Evolutionary conservation across 2,329 filamentous ascomycete genomes (phyloP).

Genomic region (Phyllosticta citriasiana): DNA sequence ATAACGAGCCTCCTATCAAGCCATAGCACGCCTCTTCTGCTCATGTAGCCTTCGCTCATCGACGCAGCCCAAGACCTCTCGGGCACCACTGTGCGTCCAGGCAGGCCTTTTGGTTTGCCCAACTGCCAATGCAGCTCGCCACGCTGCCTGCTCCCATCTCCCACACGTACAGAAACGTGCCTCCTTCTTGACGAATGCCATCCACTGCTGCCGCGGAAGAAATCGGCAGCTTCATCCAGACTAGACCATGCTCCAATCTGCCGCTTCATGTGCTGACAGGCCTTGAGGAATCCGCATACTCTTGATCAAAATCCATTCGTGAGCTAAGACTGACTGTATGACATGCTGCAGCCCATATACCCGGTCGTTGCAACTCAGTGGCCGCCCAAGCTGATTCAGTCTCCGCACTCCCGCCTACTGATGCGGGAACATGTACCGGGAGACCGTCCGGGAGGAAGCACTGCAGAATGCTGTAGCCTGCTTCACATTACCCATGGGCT

Average conservation of each 20-base stretch:
- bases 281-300: neutral
- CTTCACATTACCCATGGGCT: neutral
- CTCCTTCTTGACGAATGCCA: neutral
- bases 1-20: constrained; percentile 2
- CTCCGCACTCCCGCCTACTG: neutral
- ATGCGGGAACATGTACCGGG: neutral
- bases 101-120: neutral
- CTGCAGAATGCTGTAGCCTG: neutral
- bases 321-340: neutral
- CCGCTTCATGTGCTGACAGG: neutral
- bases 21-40: neutral
- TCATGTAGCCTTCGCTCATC: neutral
- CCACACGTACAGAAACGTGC: neutral
- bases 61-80: neutral
- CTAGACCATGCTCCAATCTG: neutral
- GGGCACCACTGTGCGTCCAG: neutral
- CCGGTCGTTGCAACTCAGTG: neutral
- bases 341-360: constrained; percentile 8
- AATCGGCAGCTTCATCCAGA: neutral
- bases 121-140: neutral
- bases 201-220: neutral
- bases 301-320: neutral
- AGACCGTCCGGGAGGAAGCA: neutral
- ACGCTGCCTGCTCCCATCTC: neutral
- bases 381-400: neutral